Evolutionary conservation across 306 rosid genomes (phyloP).

Genomic region (Dalbergia cultrata): DNA sequence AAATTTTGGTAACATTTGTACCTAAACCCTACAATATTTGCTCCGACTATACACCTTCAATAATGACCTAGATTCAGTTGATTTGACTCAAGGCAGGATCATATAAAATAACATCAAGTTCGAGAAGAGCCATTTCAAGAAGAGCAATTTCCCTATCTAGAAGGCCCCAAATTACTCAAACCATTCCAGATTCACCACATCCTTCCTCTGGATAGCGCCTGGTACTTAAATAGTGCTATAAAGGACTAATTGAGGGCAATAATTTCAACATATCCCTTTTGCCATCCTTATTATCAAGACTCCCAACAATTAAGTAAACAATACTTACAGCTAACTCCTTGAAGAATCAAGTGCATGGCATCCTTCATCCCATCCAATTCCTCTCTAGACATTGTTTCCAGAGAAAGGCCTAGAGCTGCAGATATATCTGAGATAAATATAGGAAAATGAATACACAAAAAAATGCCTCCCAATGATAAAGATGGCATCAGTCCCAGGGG

Average conservation of each 20-base stretch:
- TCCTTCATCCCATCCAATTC: conserved; percentile 83
- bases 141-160: too few species aligned
- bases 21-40: neutral
- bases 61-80: conserved; percentile 2
- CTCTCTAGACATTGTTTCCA: conserved; percentile 81
- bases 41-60: conserved; percentile 22
- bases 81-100: conserved; percentile 12
- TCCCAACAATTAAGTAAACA: conserved; percentile 33
- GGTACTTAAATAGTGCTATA: conserved; percentile 22
- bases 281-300: conserved; percentile 35
- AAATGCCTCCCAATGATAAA: conserved; percentile 31
- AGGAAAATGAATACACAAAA: conserved; percentile 44
- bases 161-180: neutral
- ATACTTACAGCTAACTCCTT: conserved; percentile 93
- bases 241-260: conserved; percentile 18
- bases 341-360: conserved; percentile 82
- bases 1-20: conserved; percentile 6
- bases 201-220: conserved; percentile 34
- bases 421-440: conserved; percentile 76
- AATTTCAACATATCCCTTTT: conserved; percentile 32
- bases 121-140: too few species aligned
- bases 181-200: conserved; percentile 23
- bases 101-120: neutral
- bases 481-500: conserved; percentile 38
- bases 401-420: conserved; percentile 85